These are phyloP conservation scores for Monosporascus sp. DNA, from an alignment of 2,329 filamentous ascomycete species.

Conservation along the genomic window DNA sequence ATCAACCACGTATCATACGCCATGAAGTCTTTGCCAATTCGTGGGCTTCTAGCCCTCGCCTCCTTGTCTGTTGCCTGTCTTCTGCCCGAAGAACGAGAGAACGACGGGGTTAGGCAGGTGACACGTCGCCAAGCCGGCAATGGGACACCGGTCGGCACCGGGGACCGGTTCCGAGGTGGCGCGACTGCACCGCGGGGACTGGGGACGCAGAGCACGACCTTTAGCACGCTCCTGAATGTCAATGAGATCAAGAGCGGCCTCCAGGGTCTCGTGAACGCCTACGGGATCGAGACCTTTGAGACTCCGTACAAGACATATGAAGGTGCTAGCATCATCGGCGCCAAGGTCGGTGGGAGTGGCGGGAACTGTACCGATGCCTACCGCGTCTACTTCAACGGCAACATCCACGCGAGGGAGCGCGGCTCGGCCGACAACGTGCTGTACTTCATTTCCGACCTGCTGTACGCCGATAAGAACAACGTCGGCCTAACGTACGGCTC, in stretches of 20 bases:
- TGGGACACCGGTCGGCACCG: conserved; percentile 34
- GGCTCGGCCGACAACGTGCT: conserved; percentile 51
- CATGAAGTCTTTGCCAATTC: neutral
- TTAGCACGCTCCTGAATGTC: conserved; percentile 39
- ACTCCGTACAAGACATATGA: conserved; percentile 40
- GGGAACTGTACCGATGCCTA: conserved; percentile 36
- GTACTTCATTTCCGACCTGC: conserved; percentile 53
- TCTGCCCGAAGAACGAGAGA: conserved; percentile 29
- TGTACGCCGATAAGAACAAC: conserved; percentile 44
- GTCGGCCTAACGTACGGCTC: conserved; percentile 46
- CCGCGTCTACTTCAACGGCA: conserved; percentile 46
- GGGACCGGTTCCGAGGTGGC: conserved; percentile 36
- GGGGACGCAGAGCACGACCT: conserved; percentile 29
- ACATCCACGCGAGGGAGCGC: conserved; percentile 53
- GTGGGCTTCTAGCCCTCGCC: neutral
- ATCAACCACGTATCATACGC: neutral
- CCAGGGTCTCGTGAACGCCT: conserved; percentile 34
- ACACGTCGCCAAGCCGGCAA: conserved; percentile 7
- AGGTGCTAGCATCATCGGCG: conserved; percentile 32
- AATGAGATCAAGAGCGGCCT: conserved; percentile 39
- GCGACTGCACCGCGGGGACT: conserved; percentile 31
- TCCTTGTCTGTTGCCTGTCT: conserved; percentile 23
- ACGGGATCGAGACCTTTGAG: conserved; percentile 34
- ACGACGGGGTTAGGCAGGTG: conserved; percentile 9
- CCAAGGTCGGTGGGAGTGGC: conserved; percentile 6